phyloP scores from a whole-genome alignment of 768 basidiomycete genomes.

The Hypsizygus marmoreus region DNA sequence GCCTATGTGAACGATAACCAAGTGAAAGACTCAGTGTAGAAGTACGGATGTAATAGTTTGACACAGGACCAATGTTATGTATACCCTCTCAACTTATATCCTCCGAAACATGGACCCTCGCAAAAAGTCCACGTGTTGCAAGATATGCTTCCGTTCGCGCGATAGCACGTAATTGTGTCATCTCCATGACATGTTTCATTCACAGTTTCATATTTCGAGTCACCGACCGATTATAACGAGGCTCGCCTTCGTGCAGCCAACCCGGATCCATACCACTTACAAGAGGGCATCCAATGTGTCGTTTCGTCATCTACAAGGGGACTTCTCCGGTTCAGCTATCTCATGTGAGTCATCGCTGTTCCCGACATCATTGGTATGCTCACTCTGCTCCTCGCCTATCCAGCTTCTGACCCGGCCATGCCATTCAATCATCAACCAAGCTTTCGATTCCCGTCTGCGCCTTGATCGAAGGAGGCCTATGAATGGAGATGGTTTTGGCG shows the following conservation, averaged over 20 bases:
- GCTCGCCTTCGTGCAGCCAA: no score
- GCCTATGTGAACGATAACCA: background rate
- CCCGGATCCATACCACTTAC: no score
- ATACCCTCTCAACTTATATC: no score
- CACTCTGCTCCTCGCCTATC: constrained; percentile 7
- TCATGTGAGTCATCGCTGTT: constrained; percentile 52
- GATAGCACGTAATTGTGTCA: constrained; percentile 34
- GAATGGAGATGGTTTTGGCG: constrained; percentile 96
- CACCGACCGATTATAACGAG: background rate
- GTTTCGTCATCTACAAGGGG: constrained; percentile 94
- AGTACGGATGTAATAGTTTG: no score
- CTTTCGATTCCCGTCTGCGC: constrained; percentile 90
- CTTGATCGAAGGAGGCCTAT: constrained; percentile 82
- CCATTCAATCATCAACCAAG: constrained; percentile 97
- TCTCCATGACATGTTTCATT: background rate
- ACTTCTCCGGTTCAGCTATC: constrained; percentile 90
- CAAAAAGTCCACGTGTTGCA: background rate
- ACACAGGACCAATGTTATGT: no score
- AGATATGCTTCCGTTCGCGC: constrained; percentile 23
- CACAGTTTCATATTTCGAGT: background rate
- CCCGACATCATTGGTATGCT: constrained; percentile 4
- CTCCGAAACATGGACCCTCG: no score
- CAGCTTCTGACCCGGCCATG: constrained; percentile 91
- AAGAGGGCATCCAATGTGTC: no score
- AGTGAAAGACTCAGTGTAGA: background rate